Conservation (phyloP, 2,329 filamentous ascomycete species). For the Aplosporella prunicola region DNA sequence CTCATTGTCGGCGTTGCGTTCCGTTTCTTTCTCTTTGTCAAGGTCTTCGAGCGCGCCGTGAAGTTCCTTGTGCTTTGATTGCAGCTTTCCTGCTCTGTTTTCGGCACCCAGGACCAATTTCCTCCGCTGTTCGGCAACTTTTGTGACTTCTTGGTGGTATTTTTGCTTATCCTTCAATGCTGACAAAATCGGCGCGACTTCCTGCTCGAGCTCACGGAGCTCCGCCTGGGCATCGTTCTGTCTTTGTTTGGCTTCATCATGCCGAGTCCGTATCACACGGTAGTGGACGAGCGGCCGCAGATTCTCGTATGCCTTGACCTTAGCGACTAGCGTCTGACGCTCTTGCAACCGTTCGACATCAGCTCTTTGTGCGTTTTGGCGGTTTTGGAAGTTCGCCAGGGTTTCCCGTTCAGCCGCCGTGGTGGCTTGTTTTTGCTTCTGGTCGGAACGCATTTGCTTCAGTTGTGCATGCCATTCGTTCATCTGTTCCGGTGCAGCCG, state of each 20-base stretch:
- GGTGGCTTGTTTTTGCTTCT: constrained; percentile 54
- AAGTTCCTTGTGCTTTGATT: constrained; percentile 32
- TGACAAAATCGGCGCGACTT: constrained; percentile 57
- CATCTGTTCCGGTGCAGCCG: constrained; percentile 76
- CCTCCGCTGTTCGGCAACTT: constrained; percentile 47
- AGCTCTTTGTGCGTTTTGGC: constrained; percentile 64
- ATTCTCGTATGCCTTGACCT: constrained; percentile 55
- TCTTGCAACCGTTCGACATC: constrained; percentile 80
- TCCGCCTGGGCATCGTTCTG: constrained; percentile 39
- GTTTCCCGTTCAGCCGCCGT: constrained; percentile 52
- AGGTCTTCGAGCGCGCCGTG: constrained; percentile 32
- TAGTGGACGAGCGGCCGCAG: constrained; percentile 59
- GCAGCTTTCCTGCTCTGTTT: constrained; percentile 14
- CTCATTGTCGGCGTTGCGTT: constrained; percentile 26
- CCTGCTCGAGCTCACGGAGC: constrained; percentile 49
- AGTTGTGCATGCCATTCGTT: constrained; percentile 66
- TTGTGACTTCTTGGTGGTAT: constrained; percentile 52
- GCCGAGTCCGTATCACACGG: constrained; percentile 41
- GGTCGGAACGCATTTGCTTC: constrained; percentile 57
- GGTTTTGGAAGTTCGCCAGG: constrained; percentile 57
- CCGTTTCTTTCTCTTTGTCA: constrained; percentile 32
- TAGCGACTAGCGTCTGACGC: constrained; percentile 56
- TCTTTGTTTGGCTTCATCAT: constrained; percentile 45
- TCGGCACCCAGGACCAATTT: constrained; percentile 24
- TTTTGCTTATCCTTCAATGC: constrained; percentile 60